A percentile compares a stretch with the other conserved stretches of the same genome.
Evolutionary conservation across 2,329 filamentous ascomycete species (phyloP).

Genomic region (Elsinoe ampelina): DNA sequence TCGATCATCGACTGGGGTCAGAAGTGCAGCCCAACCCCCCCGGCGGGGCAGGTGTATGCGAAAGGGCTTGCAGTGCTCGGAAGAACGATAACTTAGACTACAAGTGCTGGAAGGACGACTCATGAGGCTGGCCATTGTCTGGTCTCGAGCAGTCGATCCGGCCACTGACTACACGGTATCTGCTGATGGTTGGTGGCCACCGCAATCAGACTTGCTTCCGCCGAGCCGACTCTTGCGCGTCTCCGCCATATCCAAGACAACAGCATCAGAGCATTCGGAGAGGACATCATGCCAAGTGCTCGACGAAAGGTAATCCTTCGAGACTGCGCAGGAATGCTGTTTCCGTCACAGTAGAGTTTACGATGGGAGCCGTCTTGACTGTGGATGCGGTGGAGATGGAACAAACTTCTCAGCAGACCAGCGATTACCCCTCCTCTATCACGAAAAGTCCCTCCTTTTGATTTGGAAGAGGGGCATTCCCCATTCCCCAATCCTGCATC

Average conservation of each 20-base stretch:
- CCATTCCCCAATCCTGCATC: neutral
- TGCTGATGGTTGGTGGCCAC: neutral
- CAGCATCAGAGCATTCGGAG: neutral
- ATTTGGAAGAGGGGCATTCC: neutral
- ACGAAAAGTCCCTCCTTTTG: neutral
- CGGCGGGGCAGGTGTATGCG: neutral
- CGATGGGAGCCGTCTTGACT: neutral
- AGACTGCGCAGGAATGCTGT: neutral
- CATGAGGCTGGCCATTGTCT: neutral
- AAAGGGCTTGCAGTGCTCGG: neutral
- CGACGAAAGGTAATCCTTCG: neutral
- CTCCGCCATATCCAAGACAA: neutral
- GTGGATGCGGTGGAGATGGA: no score
- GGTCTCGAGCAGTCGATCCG: slow-evolving; percentile 1
- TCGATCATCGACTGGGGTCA: slow-evolving; percentile 6
- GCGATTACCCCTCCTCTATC: neutral
- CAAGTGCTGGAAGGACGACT: neutral
- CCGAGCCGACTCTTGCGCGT: neutral
- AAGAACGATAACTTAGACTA: neutral
- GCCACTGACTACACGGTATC: neutral
- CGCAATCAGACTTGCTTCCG: neutral
- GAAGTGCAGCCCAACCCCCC: neutral
- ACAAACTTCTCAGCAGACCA: neutral
- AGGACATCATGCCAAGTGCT: neutral
- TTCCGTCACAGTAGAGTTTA: neutral